These are phyloP conservation scores for Trichoderma breve DNA, from an alignment of 2,329 filamentous ascomycete species.

Conservation along the genomic window DNA sequence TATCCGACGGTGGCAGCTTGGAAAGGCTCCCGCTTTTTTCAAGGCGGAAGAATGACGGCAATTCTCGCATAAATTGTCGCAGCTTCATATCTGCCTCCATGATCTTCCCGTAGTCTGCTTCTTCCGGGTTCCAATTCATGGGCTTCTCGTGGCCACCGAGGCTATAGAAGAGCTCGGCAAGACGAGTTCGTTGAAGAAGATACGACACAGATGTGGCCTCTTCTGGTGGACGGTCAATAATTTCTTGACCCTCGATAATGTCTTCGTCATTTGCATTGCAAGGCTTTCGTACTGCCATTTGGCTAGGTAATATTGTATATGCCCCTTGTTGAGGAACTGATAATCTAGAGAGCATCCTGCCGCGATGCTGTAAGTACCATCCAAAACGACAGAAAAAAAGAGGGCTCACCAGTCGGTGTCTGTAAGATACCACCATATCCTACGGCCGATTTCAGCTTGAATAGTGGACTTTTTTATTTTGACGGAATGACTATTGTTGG, in stretches of 20 bases:
- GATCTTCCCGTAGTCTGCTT: slow-evolving; percentile 34
- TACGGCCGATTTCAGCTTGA: slow-evolving; percentile 39
- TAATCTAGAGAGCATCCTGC: slow-evolving; percentile 39
- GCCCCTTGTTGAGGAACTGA: slow-evolving; percentile 36
- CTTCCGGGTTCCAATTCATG: slow-evolving; percentile 30
- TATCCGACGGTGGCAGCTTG: slow-evolving; percentile 26
- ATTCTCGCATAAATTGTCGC: slow-evolving; percentile 29
- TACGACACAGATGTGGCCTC: slow-evolving; percentile 38
- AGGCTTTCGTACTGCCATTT: slow-evolving; percentile 40
- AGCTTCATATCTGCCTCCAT: slow-evolving; percentile 35
- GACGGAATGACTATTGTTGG: slow-evolving; percentile 17
- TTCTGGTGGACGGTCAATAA: slow-evolving; percentile 31
- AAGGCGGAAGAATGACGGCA: slow-evolving; percentile 32
- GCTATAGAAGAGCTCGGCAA: slow-evolving; percentile 37
- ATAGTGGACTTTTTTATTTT: slow-evolving; percentile 23
- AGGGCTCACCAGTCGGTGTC: slow-evolving; percentile 39
- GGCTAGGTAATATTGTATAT: slow-evolving; percentile 37
- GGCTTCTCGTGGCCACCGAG: slow-evolving; percentile 33
- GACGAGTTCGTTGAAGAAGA: slow-evolving; percentile 38
- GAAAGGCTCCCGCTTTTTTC: slow-evolving; percentile 22
- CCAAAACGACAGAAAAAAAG: background rate
- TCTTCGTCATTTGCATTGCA: slow-evolving; percentile 41
- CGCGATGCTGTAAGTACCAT: background rate
- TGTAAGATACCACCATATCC: slow-evolving; percentile 46
- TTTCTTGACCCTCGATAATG: slow-evolving; percentile 31